A percentile compares a stretch with the other conserved stretches of the same genome.
phyloP scores from a whole-genome alignment of 352 stramenopile genomes.

The Pythium phragmiticola region DNA sequence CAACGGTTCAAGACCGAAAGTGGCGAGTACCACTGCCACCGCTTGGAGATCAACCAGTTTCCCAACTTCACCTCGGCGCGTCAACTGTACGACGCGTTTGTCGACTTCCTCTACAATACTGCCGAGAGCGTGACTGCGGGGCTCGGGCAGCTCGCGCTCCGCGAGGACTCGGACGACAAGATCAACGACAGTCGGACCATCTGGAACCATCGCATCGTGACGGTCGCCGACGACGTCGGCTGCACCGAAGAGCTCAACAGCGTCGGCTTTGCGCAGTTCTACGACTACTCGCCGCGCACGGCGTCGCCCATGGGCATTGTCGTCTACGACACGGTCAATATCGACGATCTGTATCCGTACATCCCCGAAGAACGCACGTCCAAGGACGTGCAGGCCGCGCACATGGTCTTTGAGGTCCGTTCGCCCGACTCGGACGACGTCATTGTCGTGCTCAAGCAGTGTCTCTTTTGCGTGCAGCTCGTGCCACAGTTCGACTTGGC shows the following conservation, averaged over 20 bases:
- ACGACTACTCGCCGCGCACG: slow-evolving; percentile 1
- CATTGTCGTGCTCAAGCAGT: slow-evolving; percentile 26
- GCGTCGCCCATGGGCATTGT: slow-evolving; percentile 31
- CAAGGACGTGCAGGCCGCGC: slow-evolving; percentile 31
- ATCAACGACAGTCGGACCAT: slow-evolving; percentile 18
- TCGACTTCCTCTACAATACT: slow-evolving; percentile 36
- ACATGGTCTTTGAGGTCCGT: slow-evolving; percentile 16
- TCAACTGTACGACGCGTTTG: slow-evolving; percentile 35
- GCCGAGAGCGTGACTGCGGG: slow-evolving; percentile 42
- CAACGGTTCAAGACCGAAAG: slow-evolving; percentile 4
- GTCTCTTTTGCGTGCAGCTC: slow-evolving; percentile 12
- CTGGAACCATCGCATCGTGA: slow-evolving; percentile 38
- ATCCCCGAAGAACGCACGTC: slow-evolving; percentile 36
- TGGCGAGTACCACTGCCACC: slow-evolving; percentile 9
- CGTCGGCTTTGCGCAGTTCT: slow-evolving; percentile 25
- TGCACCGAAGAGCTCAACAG: slow-evolving; percentile 41
- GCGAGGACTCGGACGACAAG: slow-evolving; percentile 33
- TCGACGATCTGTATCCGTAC: slow-evolving; percentile 54
- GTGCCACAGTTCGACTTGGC: slow-evolving; percentile 15
- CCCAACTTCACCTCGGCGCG: slow-evolving; percentile 26
- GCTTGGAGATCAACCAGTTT: slow-evolving; percentile 47
- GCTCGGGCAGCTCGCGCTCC: slow-evolving; percentile 37
- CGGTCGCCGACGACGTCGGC: slow-evolving; percentile 17
- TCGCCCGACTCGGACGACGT: slow-evolving; percentile 5
- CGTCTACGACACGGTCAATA: slow-evolving; percentile 42